Percentiles rank a stretch among this genome's conserved stretches.
Conservation (phyloP, 176 grass and related monocot genomes). For the Rhipidocladum racemiflorum region DNA sequence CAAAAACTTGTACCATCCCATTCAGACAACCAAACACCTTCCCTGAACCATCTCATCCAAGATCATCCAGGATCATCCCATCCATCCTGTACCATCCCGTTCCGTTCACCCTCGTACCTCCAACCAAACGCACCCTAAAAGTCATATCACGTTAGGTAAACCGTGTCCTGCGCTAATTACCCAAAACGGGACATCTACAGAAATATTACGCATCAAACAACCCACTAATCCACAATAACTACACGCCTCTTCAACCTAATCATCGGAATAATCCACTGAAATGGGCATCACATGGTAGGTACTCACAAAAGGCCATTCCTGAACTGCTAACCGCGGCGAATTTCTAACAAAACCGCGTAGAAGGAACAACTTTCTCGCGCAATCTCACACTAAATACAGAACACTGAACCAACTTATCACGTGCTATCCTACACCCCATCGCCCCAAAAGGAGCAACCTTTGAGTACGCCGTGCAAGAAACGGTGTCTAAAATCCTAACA, state of each 20-base stretch:
- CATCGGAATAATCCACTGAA: not conserved
- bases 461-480: not conserved
- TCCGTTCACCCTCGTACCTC: too few relatives aligned
- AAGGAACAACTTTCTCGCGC: not conserved
- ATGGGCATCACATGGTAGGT: not conserved
- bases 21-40: too few relatives aligned
- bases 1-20: too few relatives aligned
- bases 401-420: not conserved
- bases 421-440: not conserved
- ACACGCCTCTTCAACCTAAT: not conserved
- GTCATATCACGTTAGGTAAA: conserved; percentile 20
- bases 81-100: too few relatives aligned
- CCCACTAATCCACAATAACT: not conserved
- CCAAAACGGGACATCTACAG: not conserved
- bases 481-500: not conserved
- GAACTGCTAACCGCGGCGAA: conserved; percentile 5
- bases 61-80: too few relatives aligned
- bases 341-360: not conserved
- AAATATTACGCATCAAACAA: not conserved
- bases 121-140: too few relatives aligned
- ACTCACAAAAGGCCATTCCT: not conserved
- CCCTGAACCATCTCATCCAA: too few relatives aligned
- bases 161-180: not conserved
- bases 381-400: not conserved
- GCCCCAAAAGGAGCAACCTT: not conserved